phyloP scores from a whole-genome alignment of 306 rosid genomes.

The Delonix regia region DNA sequence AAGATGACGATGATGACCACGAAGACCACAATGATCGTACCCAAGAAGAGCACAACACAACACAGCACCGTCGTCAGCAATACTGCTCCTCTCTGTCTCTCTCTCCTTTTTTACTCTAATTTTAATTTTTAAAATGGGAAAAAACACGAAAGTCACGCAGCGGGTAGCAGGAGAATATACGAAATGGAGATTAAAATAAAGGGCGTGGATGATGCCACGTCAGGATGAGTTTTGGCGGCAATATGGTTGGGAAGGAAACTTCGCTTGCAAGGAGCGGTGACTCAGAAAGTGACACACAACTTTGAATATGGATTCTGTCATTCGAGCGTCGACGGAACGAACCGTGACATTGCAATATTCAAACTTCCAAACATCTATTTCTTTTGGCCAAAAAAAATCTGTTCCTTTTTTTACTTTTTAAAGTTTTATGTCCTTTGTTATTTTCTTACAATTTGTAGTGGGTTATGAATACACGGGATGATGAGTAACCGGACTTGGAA shows the following conservation, averaged over 20 bases:
- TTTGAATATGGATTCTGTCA: neutral
- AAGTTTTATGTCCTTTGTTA: too few species aligned
- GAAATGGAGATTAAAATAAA: neutral
- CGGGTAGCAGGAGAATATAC: neutral
- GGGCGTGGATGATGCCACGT: neutral
- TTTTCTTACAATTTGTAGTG: too few species aligned
- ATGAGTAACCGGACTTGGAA: too few species aligned
- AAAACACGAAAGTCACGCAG: neutral
- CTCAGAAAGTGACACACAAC: neutral
- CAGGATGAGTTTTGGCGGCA: neutral
- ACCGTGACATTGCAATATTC: neutral
- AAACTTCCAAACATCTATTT: too few species aligned
- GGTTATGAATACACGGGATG: too few species aligned
- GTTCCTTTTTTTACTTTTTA: too few species aligned
- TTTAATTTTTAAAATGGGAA: neutral
- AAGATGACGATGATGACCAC: neutral
- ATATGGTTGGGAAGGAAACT: conserved; percentile 4
- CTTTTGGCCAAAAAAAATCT: too few species aligned
- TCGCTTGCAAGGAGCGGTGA: neutral
- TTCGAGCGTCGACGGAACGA: too few species aligned
- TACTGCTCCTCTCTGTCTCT: too few species aligned
- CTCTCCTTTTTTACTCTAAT: neutral
- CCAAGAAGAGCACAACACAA: neutral
- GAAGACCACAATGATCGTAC: neutral
- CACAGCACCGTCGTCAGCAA: conserved; percentile 2